Evolutionary conservation across 1,139 yeast species (phyloP).

Genomic region (Hyphopichia khmerensis): DNA sequence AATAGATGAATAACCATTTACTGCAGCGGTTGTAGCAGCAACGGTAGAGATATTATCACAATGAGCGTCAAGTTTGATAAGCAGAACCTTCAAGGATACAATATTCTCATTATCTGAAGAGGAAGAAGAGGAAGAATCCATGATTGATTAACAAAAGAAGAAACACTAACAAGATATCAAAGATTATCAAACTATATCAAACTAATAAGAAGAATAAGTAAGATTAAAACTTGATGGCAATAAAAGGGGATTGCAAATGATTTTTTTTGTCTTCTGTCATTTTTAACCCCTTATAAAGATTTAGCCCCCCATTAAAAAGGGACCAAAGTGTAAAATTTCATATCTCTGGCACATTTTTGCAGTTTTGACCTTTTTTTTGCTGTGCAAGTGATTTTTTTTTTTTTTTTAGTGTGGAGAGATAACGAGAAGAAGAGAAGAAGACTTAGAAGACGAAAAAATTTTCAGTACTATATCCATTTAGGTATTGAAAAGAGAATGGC

Average conservation of each 20-base stretch:
- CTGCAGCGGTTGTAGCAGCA: constrained; percentile 1
- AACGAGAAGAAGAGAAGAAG: neutral
- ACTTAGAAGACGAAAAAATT: too few species aligned
- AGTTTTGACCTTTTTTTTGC: too few species aligned
- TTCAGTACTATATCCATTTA: too few species aligned
- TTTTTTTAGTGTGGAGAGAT: neutral
- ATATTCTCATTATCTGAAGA: neutral
- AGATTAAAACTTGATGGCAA: neutral
- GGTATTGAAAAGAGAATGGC: too few species aligned
- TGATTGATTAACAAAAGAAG: too few species aligned
- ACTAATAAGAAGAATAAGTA: neutral
- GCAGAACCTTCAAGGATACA: neutral
- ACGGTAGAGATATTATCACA: neutral
- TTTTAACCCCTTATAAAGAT: too few species aligned
- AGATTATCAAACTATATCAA: too few species aligned
- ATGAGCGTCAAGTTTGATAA: neutral
- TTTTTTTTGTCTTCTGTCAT: too few species aligned
- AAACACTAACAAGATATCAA: too few species aligned
- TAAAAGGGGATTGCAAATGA: neutral
- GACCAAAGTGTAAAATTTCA: too few species aligned
- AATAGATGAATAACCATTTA: neutral
- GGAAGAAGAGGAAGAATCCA: neutral
- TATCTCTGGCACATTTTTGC: too few species aligned
- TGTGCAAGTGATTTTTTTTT: too few species aligned
- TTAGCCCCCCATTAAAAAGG: neutral